Percentiles rank a stretch among this genome's conserved stretches.
Evolutionary conservation across 345 rosid genomes (phyloP).

Genomic region (Bruguiera gymnorhiza): DNA sequence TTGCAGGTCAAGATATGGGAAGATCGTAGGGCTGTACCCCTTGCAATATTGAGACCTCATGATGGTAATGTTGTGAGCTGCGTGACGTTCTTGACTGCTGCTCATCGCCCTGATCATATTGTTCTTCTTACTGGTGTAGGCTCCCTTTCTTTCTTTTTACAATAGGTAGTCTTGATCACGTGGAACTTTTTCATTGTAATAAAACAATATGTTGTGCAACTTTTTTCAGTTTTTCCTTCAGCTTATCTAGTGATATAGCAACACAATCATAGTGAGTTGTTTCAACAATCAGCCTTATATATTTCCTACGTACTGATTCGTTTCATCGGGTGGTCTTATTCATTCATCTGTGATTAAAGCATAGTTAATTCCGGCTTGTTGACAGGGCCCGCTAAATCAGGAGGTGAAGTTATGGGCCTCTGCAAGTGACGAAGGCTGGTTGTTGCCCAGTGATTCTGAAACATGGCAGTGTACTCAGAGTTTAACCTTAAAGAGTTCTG

Average conservation of each 20-base stretch:
- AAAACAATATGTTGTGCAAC: conserved; percentile 1
- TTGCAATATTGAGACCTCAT: conserved; percentile 72
- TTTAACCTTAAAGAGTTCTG: conserved; percentile 65
- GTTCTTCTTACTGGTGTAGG: conserved; percentile 80
- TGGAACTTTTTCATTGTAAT: conserved; percentile 3
- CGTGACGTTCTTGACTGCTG: conserved; percentile 63
- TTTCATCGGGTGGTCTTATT: background rate
- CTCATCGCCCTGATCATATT: conserved; percentile 75
- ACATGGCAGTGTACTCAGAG: conserved; percentile 79
- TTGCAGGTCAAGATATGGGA: conserved; percentile 92
- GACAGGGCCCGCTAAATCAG: conserved; percentile 74
- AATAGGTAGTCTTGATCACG: conserved; percentile 1
- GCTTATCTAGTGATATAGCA: background rate
- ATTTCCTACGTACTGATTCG: background rate
- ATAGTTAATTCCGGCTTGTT: background rate
- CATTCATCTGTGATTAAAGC: background rate
- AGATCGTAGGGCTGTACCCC: conserved; percentile 63
- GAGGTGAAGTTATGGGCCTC: conserved; percentile 87
- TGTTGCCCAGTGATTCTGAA: conserved; percentile 60
- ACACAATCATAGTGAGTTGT: background rate
- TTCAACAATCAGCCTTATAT: background rate
- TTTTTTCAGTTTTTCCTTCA: background rate
- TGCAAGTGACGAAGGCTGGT: conserved; percentile 75
- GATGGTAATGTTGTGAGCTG: conserved; percentile 80
- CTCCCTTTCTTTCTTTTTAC: conserved; percentile 7